Evolutionary conservation across 805 yeast species (phyloP).

Genomic region (Starmera caribaea): DNA sequence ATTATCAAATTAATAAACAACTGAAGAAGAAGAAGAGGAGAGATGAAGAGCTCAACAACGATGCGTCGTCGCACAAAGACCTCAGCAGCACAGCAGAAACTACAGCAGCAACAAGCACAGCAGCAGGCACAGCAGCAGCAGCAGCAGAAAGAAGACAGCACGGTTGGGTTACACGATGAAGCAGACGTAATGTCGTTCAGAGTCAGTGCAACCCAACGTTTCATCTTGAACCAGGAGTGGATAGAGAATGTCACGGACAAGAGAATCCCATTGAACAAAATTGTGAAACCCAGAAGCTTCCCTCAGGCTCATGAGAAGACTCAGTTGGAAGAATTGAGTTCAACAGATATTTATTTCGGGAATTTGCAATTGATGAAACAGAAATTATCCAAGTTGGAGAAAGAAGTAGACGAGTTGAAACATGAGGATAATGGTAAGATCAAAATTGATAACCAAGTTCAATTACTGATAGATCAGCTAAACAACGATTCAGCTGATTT

Average conservation of each 20-base stretch:
- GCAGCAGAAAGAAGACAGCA: conserved; percentile 13
- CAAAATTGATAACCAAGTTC: conserved; percentile 1
- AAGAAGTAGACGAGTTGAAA: conserved; percentile 10
- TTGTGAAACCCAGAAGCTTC: conserved; percentile 30
- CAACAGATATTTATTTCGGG: conserved; percentile 17
- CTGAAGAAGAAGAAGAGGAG: too few species aligned
- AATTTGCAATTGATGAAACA: conserved; percentile 13
- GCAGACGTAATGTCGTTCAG: conserved; percentile 43
- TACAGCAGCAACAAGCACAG: conserved; percentile 9
- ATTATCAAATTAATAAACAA: too few species aligned
- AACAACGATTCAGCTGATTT: conserved; percentile 1
- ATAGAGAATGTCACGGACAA: conserved; percentile 38
- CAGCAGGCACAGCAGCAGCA: conserved; percentile 3
- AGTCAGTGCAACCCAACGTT: conserved; percentile 33
- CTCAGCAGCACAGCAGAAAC: background rate
- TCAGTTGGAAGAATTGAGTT: conserved; percentile 4
- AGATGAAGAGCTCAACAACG: conserved; percentile 17
- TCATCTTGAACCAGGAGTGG: conserved; percentile 37
- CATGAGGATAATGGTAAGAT: conserved; percentile 3
- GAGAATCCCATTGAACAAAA: conserved; percentile 33
- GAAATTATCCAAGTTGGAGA: conserved; percentile 9
- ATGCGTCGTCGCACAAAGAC: conserved; percentile 13
- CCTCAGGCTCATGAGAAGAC: conserved; percentile 11
- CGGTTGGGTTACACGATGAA: conserved; percentile 33
- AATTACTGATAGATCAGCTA: background rate